Percentiles rank a stretch among this genome's conserved stretches.
Conservation (phyloP, 2,329 filamentous ascomycete genomes). For the Epichloe scottii region DNA sequence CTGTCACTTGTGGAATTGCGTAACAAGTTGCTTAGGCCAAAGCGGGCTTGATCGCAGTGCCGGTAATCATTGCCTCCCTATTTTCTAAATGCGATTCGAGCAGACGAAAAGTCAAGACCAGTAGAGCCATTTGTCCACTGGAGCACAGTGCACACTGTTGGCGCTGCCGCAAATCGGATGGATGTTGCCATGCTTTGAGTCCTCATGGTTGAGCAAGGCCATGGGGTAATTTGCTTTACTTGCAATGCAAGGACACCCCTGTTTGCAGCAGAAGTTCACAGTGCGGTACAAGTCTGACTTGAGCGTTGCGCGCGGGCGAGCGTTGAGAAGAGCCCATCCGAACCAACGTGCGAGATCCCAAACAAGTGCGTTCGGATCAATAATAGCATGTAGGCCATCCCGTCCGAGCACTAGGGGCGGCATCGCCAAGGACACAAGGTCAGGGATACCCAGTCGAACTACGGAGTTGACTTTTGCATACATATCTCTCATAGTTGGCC, state of each 20-base stretch:
- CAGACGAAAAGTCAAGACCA: not conserved
- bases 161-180: not conserved
- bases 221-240: slow-evolving; percentile 1
- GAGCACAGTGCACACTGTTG: not conserved
- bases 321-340: not conserved
- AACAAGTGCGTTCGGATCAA: not conserved
- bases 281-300: not conserved
- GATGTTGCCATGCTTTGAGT: not conserved
- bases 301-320: not conserved
- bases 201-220: not conserved
- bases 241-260: slow-evolving; percentile 2
- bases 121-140: not conserved
- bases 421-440: not conserved
- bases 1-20: not conserved
- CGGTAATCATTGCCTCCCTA: not conserved
- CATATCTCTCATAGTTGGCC: not conserved
- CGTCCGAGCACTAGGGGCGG: slow-evolving; percentile 5
- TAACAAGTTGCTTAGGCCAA: not conserved
- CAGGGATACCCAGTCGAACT: not conserved
- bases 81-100: not conserved
- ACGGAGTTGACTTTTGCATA: not conserved
- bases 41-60: not conserved
- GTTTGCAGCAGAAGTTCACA: not conserved
- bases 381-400: not conserved
- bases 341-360: slow-evolving; percentile 1